A percentile compares a stretch with the other conserved stretches of the same genome.
Conservation (phyloP, 2,329 filamentous ascomycete genomes). For the Colletotrichum musae region DNA sequence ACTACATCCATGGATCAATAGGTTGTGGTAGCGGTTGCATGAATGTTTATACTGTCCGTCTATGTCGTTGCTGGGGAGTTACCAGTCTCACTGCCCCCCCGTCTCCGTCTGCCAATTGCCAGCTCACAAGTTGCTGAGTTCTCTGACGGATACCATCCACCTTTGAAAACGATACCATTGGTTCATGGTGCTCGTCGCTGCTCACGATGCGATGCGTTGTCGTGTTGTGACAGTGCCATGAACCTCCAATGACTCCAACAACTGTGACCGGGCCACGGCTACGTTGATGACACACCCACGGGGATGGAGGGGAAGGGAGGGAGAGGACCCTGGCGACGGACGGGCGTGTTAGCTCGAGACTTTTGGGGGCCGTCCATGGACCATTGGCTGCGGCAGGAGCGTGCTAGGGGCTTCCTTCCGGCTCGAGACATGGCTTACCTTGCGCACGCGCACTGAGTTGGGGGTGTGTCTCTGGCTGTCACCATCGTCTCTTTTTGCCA, state of each 20-base stretch:
- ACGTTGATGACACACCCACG: conserved; percentile 28
- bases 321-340: conserved; percentile 13
- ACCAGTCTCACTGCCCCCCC: conserved; percentile 5
- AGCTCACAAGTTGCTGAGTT: too few relatives aligned
- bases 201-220: too few relatives aligned
- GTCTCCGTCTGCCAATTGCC: too few relatives aligned
- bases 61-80: conserved; percentile 7
- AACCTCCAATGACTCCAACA: conserved; percentile 5
- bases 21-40: conserved; percentile 21
- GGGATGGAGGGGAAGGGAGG: conserved; percentile 19
- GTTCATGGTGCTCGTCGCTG: too few relatives aligned
- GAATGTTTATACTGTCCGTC: conserved; percentile 30
- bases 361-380: conserved; percentile 20
- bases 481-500: too few relatives aligned
- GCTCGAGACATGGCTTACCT: conserved; percentile 22
- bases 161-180: too few relatives aligned
- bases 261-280: conserved; percentile 9
- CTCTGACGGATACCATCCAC: too few relatives aligned
- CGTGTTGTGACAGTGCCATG: not conserved
- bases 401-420: conserved; percentile 20
- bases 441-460: conserved; percentile 1
- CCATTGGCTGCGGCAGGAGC: conserved; percentile 11
- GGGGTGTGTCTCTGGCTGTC: not conserved
- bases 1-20: too few relatives aligned
- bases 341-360: conserved; percentile 14